A percentile compares a stretch with the other conserved stretches of the same genome.
phyloP scores from a whole-genome alignment of 305 asterid genomes.

The Solanum hybrid region DNA sequence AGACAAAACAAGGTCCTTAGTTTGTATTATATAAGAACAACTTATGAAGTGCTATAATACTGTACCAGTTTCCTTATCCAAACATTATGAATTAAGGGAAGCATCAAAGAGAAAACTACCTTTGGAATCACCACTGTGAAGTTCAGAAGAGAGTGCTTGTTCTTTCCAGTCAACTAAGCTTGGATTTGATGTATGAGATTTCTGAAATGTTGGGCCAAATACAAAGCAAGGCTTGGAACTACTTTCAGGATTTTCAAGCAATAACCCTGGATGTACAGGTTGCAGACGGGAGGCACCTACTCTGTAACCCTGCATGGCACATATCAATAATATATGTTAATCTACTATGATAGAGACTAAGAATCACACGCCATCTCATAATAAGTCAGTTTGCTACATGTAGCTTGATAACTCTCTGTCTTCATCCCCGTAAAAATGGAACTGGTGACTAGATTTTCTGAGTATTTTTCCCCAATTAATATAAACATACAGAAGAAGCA shows the following conservation, averaged over 20 bases:
- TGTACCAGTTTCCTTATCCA: background rate
- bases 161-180: conserved; percentile 8
- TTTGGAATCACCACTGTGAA: conserved; percentile 6
- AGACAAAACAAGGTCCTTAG: background rate
- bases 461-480: background rate
- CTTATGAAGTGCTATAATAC: background rate
- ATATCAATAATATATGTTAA: background rate
- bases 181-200: conserved; percentile 9
- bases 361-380: background rate
- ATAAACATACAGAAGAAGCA: background rate
- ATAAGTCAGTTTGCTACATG: background rate
- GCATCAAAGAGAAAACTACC: background rate
- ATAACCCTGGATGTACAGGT: background rate
- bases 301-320: background rate
- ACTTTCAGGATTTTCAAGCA: conserved; percentile 10
- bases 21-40: background rate
- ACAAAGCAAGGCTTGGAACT: background rate
- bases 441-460: background rate
- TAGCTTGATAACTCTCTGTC: background rate
- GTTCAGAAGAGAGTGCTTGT: conserved; percentile 2
- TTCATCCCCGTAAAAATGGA: background rate
- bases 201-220: background rate
- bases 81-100: background rate
- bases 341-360: background rate
- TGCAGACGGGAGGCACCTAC: conserved; percentile 5